Percentiles rank a stretch among this genome's conserved stretches.
Conservation (phyloP, 306 rosid species). For the Rosa persica region DNA sequence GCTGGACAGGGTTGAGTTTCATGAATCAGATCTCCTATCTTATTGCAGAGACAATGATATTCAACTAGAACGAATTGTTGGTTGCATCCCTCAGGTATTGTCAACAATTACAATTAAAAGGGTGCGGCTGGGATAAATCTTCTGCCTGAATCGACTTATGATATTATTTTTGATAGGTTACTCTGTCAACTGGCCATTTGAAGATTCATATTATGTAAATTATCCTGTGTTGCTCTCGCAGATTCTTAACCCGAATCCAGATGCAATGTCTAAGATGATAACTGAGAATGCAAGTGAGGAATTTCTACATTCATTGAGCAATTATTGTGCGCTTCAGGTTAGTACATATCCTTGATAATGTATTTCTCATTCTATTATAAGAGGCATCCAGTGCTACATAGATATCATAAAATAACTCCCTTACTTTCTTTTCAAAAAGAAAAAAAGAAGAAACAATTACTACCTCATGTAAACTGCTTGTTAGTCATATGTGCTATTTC, state of each 20-base stretch:
- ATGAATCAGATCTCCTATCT: slow-evolving; percentile 89
- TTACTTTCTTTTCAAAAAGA: not conserved
- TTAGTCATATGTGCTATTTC: not conserved
- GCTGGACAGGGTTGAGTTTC: slow-evolving; percentile 90
- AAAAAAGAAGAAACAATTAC: not conserved
- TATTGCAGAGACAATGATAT: slow-evolving; percentile 75
- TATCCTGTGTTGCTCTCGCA: slow-evolving; percentile 32
- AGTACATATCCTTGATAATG: slow-evolving; percentile 15
- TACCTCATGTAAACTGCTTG: not conserved
- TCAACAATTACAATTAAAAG: slow-evolving; percentile 18
- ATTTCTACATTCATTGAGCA: slow-evolving; percentile 81
- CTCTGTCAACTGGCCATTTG: not conserved
- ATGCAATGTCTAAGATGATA: slow-evolving; percentile 97
- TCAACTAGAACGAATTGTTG: slow-evolving; percentile 89
- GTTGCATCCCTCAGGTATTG: slow-evolving; percentile 98
- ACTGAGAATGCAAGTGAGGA: slow-evolving; percentile 99
- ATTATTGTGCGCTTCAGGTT: slow-evolving; percentile 99
- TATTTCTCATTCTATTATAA: not conserved
- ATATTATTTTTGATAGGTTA: not conserved
- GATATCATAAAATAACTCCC: not conserved
- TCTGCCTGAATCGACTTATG: not conserved
- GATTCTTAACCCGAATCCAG: slow-evolving; percentile 99
- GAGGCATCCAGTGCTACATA: not conserved
- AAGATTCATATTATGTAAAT: slow-evolving; percentile 7
- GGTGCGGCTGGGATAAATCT: not conserved